Conservation (phyloP, 2,329 filamentous ascomycete species). For the Fusarium duplospermum region DNA sequence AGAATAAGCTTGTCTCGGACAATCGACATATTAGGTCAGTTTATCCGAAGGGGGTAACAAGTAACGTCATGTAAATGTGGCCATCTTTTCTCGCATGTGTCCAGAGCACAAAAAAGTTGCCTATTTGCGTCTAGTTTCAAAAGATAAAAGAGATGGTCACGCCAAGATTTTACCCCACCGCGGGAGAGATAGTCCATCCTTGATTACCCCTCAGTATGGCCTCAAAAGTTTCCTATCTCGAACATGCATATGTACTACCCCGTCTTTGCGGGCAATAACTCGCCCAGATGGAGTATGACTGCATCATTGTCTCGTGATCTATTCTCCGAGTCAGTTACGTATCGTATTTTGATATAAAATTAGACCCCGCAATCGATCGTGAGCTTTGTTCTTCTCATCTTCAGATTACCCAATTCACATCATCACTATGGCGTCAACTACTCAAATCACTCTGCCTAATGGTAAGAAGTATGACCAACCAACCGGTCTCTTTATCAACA, state of each 20-base stretch:
- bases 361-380: neutral
- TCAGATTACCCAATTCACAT: neutral
- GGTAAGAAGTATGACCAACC: constrained; percentile 53
- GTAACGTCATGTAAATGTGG: neutral
- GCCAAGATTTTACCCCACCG: constrained; percentile 15
- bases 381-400: neutral
- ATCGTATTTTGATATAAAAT: neutral
- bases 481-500: constrained; percentile 45
- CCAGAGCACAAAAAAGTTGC: constrained; percentile 32
- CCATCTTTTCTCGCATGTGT: neutral
- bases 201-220: constrained; percentile 13
- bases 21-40: neutral
- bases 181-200: neutral
- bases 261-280: neutral
- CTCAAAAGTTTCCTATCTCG: constrained; percentile 28
- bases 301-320: neutral
- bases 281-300: neutral
- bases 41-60: neutral
- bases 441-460: constrained; percentile 40
- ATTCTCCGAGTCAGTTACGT: neutral
- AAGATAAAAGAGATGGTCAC: neutral
- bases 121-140: constrained; percentile 19
- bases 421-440: constrained; percentile 28
- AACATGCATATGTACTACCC: constrained; percentile 4
- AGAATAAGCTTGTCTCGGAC: neutral